phyloP scores from a whole-genome alignment of 768 basidiomycete genomes.

The Strobilomyces dryophilus region DNA sequence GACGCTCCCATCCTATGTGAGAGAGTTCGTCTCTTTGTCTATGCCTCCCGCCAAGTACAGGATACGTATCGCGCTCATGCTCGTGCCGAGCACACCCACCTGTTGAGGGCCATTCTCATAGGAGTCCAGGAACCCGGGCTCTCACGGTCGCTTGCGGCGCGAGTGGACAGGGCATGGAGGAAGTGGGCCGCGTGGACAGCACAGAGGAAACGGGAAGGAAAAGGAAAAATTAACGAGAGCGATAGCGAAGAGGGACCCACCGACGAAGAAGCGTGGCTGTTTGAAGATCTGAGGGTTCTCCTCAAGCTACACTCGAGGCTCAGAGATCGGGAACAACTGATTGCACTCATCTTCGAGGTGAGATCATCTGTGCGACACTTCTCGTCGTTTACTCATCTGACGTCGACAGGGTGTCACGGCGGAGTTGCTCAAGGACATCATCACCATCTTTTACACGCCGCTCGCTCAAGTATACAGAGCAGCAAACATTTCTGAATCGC shows the following conservation, averaged over 20 bases:
- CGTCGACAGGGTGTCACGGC: constrained; percentile 78
- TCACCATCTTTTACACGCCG: constrained; percentile 97
- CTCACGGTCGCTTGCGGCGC: constrained; percentile 72
- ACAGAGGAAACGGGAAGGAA: constrained; percentile 49
- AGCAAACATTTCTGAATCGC: constrained; percentile 92
- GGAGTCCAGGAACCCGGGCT: constrained; percentile 73
- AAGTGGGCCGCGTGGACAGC: constrained; percentile 76
- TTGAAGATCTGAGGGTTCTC: constrained; percentile 84
- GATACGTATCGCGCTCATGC: constrained; percentile 78
- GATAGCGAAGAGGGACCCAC: constrained; percentile 92
- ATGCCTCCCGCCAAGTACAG: constrained; percentile 86
- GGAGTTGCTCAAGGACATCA: constrained; percentile 94
- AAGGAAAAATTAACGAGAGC: constrained; percentile 36
- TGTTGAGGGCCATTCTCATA: constrained; percentile 77
- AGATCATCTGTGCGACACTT: constrained; percentile 13
- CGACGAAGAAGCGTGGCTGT: constrained; percentile 95
- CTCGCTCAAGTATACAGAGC: constrained; percentile 96
- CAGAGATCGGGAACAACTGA: constrained; percentile 86
- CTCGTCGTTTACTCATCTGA: constrained; percentile 1
- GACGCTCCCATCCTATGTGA: constrained; percentile 85
- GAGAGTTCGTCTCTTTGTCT: constrained; percentile 82
- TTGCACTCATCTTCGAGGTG: constrained; percentile 93
- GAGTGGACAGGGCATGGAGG: constrained; percentile 70
- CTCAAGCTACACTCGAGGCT: constrained; percentile 74
- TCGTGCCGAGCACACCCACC: constrained; percentile 63